These are phyloP conservation scores for Aspergillus pseudoterreus DNA, from an alignment of 2,329 filamentous ascomycete genomes.

Conservation along the genomic window DNA sequence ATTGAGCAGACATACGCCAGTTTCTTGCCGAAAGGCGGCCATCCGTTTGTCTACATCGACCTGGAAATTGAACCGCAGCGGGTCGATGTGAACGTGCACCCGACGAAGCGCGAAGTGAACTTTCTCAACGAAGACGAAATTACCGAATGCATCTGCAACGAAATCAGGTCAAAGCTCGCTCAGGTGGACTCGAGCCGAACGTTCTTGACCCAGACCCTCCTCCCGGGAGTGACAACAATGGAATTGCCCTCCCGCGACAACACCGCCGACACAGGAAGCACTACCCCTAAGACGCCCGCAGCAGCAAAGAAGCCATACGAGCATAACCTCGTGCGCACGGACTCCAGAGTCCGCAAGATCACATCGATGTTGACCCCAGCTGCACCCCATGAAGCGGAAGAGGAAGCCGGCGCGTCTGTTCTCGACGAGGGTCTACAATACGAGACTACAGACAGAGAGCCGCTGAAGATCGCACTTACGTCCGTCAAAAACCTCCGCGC, in stretches of 20 bases:
- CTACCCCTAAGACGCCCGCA: constrained; percentile 33
- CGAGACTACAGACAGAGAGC: constrained; percentile 65
- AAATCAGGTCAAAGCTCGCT: constrained; percentile 72
- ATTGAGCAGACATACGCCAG: constrained; percentile 83
- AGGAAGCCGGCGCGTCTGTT: constrained; percentile 28
- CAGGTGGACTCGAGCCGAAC: constrained; percentile 90
- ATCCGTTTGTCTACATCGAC: constrained; percentile 89
- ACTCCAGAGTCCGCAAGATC: constrained; percentile 85
- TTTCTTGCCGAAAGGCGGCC: constrained; percentile 89
- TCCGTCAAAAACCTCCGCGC: constrained; percentile 82
- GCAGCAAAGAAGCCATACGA: constrained; percentile 62
- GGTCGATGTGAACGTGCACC: constrained; percentile 96
- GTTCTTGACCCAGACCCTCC: constrained; percentile 87
- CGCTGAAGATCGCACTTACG: constrained; percentile 68
- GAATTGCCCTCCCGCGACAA: constrained; percentile 27
- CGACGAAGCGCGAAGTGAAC: constrained; percentile 94
- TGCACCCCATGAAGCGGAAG: constrained; percentile 26
- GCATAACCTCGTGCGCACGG: constrained; percentile 86
- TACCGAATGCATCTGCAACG: constrained; percentile 76
- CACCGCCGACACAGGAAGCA: constrained; percentile 28
- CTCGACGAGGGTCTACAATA: constrained; percentile 61
- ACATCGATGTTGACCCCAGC: constrained; percentile 84
- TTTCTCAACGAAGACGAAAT: constrained; percentile 98
- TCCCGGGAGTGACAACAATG: constrained; percentile 61
- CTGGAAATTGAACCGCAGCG: constrained; percentile 87